These are phyloP conservation scores for Metarhizium rileyi DNA, from an alignment of 2,329 filamentous ascomycete genomes.

Conservation along the genomic window DNA sequence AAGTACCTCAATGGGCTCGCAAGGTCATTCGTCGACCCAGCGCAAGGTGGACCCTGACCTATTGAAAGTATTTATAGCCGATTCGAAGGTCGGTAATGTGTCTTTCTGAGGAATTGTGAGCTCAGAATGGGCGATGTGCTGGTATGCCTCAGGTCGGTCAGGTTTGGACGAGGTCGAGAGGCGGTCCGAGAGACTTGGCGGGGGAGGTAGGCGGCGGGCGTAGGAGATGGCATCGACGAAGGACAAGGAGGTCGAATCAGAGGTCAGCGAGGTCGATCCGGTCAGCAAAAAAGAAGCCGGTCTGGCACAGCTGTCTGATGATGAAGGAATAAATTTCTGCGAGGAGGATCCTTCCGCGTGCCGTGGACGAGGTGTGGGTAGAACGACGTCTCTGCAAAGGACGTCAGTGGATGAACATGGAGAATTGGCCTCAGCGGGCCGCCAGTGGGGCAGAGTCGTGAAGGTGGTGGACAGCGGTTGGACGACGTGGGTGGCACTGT, in stretches of 20 bases:
- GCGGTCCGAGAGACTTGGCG: background rate
- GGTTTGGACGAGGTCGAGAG: background rate
- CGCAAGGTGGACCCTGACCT: background rate
- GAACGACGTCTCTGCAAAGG: conserved; percentile 6
- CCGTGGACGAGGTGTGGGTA: conserved; percentile 2
- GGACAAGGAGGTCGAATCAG: conserved; percentile 1
- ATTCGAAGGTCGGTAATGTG: background rate
- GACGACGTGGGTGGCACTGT: conserved; percentile 3
- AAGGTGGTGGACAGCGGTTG: conserved; percentile 5
- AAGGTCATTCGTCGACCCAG: background rate
- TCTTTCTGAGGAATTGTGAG: background rate
- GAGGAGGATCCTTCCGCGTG: conserved; percentile 5
- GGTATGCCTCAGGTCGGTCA: background rate
- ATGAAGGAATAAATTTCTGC: conserved; percentile 7
- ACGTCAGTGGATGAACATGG: conserved; percentile 9
- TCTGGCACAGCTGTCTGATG: conserved; percentile 1
- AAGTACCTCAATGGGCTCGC: background rate
- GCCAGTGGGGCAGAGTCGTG: conserved; percentile 7
- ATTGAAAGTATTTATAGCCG: background rate
- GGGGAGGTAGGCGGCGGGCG: background rate
- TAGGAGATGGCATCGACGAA: background rate
- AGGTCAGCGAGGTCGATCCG: background rate
- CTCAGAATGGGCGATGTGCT: background rate
- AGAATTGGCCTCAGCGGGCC: conserved; percentile 10
- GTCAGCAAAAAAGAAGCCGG: conserved; percentile 1